Evolutionary conservation across 2,329 filamentous ascomycete genomes (phyloP).

Genomic region (Aspergillus eucalypticola): DNA sequence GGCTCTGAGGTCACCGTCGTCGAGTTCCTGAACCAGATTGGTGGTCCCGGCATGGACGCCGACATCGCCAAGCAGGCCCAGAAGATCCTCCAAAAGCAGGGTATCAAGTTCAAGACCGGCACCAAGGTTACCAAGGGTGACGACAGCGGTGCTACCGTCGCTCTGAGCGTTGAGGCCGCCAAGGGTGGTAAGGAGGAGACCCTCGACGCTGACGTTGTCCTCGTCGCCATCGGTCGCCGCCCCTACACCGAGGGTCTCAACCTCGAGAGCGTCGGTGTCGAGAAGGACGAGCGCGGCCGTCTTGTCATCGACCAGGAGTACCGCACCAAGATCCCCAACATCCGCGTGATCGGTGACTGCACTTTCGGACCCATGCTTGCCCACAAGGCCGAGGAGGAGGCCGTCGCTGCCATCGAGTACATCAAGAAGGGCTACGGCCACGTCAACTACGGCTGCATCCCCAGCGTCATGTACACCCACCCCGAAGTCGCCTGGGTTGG

Average conservation of each 20-base stretch:
- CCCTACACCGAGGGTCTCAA: slow-evolving; percentile 91
- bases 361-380: slow-evolving; percentile 99
- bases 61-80: slow-evolving; percentile 90
- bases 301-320: slow-evolving; percentile 98
- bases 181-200: slow-evolving; percentile 96
- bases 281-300: slow-evolving; percentile 82
- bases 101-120: slow-evolving; percentile 95
- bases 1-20: slow-evolving; percentile 95
- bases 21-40: slow-evolving; percentile 94
- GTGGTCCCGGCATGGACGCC: slow-evolving; percentile 93
- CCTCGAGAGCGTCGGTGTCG: slow-evolving; percentile 80
- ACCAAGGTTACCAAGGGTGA: slow-evolving; percentile 93
- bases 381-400: slow-evolving; percentile 99
- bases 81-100: slow-evolving; percentile 94
- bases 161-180: slow-evolving; percentile 82
- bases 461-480: slow-evolving; percentile 99
- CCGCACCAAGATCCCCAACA: slow-evolving; percentile 95
- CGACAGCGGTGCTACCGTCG: slow-evolving; percentile 72
- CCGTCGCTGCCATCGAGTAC: slow-evolving; percentile 90
- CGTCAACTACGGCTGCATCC: slow-evolving; percentile 98
- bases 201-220: slow-evolving; percentile 89
- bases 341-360: slow-evolving; percentile 91
- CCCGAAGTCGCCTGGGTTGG: slow-evolving; percentile 99
- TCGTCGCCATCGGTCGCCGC: slow-evolving; percentile 93
- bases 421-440: slow-evolving; percentile 97